A percentile compares a stretch with the other conserved stretches of the same genome.
These are phyloP conservation scores for Grosmannia huntii DNA, from an alignment of 2,329 filamentous ascomycete genomes.

Conservation along the genomic window DNA sequence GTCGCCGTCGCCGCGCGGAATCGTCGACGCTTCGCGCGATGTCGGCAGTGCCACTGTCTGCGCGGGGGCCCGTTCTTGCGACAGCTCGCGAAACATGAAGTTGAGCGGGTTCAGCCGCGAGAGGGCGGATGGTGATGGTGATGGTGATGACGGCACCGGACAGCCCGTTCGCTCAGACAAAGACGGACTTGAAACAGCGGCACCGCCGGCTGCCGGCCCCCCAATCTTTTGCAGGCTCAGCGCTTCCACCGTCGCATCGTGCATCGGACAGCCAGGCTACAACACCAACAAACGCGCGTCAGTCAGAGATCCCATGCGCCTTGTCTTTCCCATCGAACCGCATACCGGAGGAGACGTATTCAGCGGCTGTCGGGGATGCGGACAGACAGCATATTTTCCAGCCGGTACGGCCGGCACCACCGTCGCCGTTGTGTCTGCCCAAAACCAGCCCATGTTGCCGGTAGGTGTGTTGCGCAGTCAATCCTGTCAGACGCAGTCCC, in stretches of 20 bases:
- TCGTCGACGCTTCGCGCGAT: constrained; percentile 72
- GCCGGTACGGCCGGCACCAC: constrained; percentile 4
- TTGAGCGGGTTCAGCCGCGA: constrained; percentile 61
- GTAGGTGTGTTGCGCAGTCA: neutral
- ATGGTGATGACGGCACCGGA: constrained; percentile 4
- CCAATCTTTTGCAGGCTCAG: constrained; percentile 21
- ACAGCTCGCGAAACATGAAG: constrained; percentile 86
- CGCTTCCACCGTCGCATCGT: constrained; percentile 37
- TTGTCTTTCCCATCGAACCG: neutral
- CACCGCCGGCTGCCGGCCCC: constrained; percentile 10
- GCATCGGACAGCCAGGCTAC: constrained; percentile 45
- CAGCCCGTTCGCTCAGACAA: constrained; percentile 25
- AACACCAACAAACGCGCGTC: too few species aligned
- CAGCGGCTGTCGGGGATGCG: neutral
- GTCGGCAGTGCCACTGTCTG: constrained; percentile 67
- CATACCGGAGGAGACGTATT: neutral
- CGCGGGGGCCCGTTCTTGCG: constrained; percentile 61
- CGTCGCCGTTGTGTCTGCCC: constrained; percentile 37
- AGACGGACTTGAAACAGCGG: constrained; percentile 25
- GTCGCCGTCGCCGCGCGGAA: constrained; percentile 69
- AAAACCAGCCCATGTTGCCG: constrained; percentile 48
- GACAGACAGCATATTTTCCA: neutral
- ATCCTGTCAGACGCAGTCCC: neutral
- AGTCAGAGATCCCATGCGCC: neutral
- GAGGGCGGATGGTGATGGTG: constrained; percentile 23